Percentiles rank a stretch among this genome's conserved stretches.
phyloP scores from a whole-genome alignment of 331 rosid genomes.

The Cydonia oblonga region DNA sequence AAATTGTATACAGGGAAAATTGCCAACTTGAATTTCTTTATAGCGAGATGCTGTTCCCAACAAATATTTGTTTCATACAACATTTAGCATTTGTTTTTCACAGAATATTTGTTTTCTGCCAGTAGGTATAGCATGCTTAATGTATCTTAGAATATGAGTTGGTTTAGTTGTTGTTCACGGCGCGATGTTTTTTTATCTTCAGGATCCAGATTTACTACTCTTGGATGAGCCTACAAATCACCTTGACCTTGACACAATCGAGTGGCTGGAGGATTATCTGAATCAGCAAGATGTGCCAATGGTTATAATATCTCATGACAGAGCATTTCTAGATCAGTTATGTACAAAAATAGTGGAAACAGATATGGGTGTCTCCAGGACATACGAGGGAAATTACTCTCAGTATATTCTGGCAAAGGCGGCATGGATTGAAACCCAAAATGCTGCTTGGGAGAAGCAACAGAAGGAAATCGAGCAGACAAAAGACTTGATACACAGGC shows the following conservation, averaged over 20 bases:
- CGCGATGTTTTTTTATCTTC: slow-evolving; percentile 21
- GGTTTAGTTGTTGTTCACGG: not conserved
- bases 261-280: slow-evolving; percentile 93
- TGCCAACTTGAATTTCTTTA: not conserved
- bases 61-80: not conserved
- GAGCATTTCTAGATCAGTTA: slow-evolving; percentile 92
- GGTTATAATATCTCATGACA: slow-evolving; percentile 95
- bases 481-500: slow-evolving; percentile 63
- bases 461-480: slow-evolving; percentile 92
- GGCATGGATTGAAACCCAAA: slow-evolving; percentile 78
- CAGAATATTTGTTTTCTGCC: not conserved
- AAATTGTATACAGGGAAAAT: not conserved
- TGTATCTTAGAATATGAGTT: not conserved
- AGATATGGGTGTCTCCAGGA: slow-evolving; percentile 87
- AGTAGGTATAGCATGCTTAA: not conserved
- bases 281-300: slow-evolving; percentile 87
- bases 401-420: slow-evolving; percentile 62
- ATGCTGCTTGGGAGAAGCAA: slow-evolving; percentile 99
- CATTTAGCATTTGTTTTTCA: not conserved
- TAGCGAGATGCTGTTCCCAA: not conserved
- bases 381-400: slow-evolving; percentile 83
- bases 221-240: slow-evolving; percentile 96
- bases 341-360: slow-evolving; percentile 84
- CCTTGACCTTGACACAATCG: slow-evolving; percentile 94
- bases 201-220: slow-evolving; percentile 90